Evolutionary conservation across 2,329 filamentous ascomycete species (phyloP).

Genomic region (Plenodomus biglobosus): DNA sequence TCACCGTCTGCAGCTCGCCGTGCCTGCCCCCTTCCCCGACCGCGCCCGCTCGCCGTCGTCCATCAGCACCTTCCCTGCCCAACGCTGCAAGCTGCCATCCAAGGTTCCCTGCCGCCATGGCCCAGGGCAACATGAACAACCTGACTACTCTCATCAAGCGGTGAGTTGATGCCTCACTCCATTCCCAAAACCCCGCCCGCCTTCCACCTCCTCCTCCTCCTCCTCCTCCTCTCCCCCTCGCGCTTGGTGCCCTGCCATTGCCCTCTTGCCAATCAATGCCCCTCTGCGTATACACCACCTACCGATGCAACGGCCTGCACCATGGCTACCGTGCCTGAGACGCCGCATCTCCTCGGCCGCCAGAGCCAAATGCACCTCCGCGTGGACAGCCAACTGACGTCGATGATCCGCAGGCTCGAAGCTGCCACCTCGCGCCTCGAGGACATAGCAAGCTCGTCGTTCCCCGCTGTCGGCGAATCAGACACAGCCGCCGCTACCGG

Average conservation of each 20-base stretch:
- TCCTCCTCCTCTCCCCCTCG: background rate
- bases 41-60: slow-evolving; percentile 17
- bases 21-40: slow-evolving; percentile 28
- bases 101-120: slow-evolving; percentile 61
- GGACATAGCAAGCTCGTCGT: slow-evolving; percentile 81
- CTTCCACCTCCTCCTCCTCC: slow-evolving; percentile 1
- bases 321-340: slow-evolving; percentile 11
- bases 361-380: slow-evolving; percentile 21
- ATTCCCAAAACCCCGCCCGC: background rate
- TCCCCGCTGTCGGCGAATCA: slow-evolving; percentile 39
- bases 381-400: slow-evolving; percentile 52
- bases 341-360: slow-evolving; percentile 17
- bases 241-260: no score
- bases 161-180: slow-evolving; percentile 57
- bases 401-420: slow-evolving; percentile 72
- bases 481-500: slow-evolving; percentile 29
- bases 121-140: slow-evolving; percentile 88
- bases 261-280: background rate
- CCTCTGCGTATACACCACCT: no score
- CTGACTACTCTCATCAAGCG: slow-evolving; percentile 97
- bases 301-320: slow-evolving; percentile 2
- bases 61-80: slow-evolving; percentile 28
- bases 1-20: slow-evolving; percentile 29
- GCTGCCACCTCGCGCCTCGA: slow-evolving; percentile 94
- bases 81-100: slow-evolving; percentile 21